Evolutionary conservation across 139 green algal genomes (phyloP).

Genomic region (Ettlia oleoabundans): DNA sequence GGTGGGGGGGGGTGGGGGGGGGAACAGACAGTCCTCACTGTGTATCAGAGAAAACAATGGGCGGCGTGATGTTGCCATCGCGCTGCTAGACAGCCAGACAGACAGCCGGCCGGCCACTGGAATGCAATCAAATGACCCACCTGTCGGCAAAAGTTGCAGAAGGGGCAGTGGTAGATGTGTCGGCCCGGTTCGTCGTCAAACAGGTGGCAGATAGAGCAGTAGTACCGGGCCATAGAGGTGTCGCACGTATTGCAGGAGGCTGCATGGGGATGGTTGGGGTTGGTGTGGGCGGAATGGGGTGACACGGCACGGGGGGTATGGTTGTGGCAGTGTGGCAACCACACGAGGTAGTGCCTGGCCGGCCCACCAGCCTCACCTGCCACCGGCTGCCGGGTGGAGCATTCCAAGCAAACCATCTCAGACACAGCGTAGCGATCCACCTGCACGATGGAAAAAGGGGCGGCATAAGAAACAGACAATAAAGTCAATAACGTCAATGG

Average conservation of each 20-base stretch:
- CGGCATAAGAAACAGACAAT: too few species aligned
- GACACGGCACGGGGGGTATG: background rate
- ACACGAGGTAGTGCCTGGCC: too few species aligned
- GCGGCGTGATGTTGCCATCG: background rate
- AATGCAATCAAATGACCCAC: background rate
- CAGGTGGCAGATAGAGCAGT: constrained; percentile 97
- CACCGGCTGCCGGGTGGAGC: constrained; percentile 79
- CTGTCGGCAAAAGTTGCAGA: constrained; percentile 96
- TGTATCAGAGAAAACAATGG: background rate
- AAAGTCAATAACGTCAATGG: too few species aligned
- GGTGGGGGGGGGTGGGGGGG: too few species aligned
- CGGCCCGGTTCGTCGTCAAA: constrained; percentile 84
- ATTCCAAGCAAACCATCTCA: constrained; percentile 86
- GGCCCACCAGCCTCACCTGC: constrained; percentile 42
- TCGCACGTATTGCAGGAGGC: constrained; percentile 64
- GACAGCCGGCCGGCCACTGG: background rate
- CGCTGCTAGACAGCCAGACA: background rate
- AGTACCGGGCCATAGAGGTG: constrained; percentile 86
- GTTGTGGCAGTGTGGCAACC: background rate
- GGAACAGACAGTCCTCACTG: too few species aligned
- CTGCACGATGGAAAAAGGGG: background rate
- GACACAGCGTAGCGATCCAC: constrained; percentile 27
- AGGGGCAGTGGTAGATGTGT: constrained; percentile 99
- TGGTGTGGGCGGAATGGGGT: too few species aligned
- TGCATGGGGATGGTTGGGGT: constrained; percentile 3